A percentile compares a stretch with the other conserved stretches of the same genome.
Conservation (phyloP, 2,329 filamentous ascomycete genomes). For the Aspergillus puulaauensis region DNA sequence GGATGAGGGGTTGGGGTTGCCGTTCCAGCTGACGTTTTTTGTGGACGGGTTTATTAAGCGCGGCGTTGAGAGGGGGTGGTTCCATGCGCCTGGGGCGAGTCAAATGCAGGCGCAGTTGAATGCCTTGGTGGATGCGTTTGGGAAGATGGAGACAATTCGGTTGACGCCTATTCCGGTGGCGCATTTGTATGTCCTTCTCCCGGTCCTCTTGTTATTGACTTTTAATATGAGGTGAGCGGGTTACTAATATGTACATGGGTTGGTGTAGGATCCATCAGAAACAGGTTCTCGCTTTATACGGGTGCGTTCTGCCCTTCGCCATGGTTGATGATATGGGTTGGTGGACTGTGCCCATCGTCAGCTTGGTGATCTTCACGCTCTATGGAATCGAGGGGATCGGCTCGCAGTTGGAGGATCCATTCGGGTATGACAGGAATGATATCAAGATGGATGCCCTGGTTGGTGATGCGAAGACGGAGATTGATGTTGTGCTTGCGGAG, state of each 20-base stretch:
- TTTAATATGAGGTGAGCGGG: neutral
- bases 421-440: slow-evolving; percentile 65
- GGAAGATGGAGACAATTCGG: slow-evolving; percentile 65
- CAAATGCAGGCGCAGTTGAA: slow-evolving; percentile 61
- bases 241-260: neutral
- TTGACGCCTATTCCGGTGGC: slow-evolving; percentile 65
- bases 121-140: slow-evolving; percentile 57
- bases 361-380: slow-evolving; percentile 62
- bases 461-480: slow-evolving; percentile 59
- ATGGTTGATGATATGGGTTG: slow-evolving; percentile 63
- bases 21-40: slow-evolving; percentile 61
- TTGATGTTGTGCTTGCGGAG: slow-evolving; percentile 58
- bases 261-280: slow-evolving; percentile 58
- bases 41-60: slow-evolving; percentile 61
- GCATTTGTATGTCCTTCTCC: slow-evolving; percentile 46
- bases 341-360: slow-evolving; percentile 61
- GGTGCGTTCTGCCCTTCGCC: slow-evolving; percentile 61
- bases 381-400: slow-evolving; percentile 66
- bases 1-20: slow-evolving; percentile 58
- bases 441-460: slow-evolving; percentile 68
- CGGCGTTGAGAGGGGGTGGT: slow-evolving; percentile 57
- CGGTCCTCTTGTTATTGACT: neutral
- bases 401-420: slow-evolving; percentile 64
- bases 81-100: slow-evolving; percentile 58
- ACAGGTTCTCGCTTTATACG: slow-evolving; percentile 63